These are phyloP conservation scores for Poteriospumella lacustris DNA, from an alignment of 108 stramenopile species.

Conservation along the genomic window DNA sequence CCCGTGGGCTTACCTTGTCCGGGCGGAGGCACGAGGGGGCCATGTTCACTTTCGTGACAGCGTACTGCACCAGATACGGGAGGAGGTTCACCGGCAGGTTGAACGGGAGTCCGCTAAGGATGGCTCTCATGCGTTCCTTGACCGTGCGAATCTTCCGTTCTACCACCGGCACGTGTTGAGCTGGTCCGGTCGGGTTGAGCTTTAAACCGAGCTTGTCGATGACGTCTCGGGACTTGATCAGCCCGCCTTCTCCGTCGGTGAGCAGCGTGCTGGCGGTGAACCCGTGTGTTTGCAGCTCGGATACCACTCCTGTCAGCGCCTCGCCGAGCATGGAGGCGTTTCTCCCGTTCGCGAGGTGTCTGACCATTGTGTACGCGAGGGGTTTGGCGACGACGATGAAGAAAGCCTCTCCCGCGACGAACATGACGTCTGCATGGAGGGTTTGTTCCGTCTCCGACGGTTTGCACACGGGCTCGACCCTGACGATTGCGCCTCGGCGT, in stretches of 20 bases:
- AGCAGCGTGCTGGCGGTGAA: background rate
- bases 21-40: background rate
- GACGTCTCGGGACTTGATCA: background rate
- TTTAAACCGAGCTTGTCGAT: background rate
- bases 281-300: background rate
- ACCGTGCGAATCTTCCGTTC: background rate
- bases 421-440: background rate
- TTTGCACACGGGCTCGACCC: background rate
- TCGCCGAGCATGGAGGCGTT: background rate
- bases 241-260: background rate
- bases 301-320: background rate
- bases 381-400: background rate
- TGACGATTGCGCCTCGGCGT: background rate
- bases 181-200: background rate
- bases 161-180: background rate
- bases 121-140: background rate
- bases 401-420: background rate
- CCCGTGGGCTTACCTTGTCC: background rate
- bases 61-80: background rate
- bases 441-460: background rate
- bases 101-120: background rate
- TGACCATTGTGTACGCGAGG: background rate
- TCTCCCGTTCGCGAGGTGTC: background rate
- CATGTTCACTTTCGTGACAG: background rate
- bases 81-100: background rate